These are phyloP conservation scores for Vigna nakashimae DNA, from an alignment of 306 rosid species.

Conservation along the genomic window DNA sequence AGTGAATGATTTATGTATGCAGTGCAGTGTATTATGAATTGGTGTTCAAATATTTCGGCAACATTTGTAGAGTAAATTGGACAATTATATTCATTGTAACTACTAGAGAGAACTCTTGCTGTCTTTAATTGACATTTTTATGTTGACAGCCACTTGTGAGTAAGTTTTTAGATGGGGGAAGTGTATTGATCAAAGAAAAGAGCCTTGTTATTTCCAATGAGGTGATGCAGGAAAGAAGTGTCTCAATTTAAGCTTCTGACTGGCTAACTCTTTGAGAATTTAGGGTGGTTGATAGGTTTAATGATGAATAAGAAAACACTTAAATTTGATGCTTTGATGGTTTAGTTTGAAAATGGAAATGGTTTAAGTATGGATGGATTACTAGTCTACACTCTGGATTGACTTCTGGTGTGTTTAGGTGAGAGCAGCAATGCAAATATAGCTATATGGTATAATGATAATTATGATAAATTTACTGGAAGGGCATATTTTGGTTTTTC, in stretches of 20 bases:
- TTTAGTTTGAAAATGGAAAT: not conserved
- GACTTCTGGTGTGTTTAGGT: conserved; percentile 27
- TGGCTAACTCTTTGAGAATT: not conserved
- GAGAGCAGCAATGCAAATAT: not conserved
- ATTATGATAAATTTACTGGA: conserved; percentile 21
- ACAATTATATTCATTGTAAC: not conserved
- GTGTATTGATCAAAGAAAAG: not conserved
- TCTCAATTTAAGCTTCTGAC: conserved; percentile 18
- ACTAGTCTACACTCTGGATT: not conserved
- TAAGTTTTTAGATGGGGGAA: conserved; percentile 12
- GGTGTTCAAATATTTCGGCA: not conserved
- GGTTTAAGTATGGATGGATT: not conserved
- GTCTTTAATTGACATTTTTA: conserved; percentile 8
- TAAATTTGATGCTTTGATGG: conserved; percentile 12
- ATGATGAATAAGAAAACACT: not conserved
- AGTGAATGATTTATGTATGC: not conserved
- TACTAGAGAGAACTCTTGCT: not conserved
- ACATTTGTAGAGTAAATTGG: not conserved
- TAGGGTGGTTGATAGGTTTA: not conserved
- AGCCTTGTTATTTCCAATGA: conserved; percentile 16
- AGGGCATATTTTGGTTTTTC: conserved; percentile 1
- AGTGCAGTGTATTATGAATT: not conserved
- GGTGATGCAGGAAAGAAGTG: conserved; percentile 1
- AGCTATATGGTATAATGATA: not conserved
- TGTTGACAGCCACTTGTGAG: conserved; percentile 16